Base-by-base conservation (phyloP, 345 rosid species). In the Gossypium bickii region DNA sequence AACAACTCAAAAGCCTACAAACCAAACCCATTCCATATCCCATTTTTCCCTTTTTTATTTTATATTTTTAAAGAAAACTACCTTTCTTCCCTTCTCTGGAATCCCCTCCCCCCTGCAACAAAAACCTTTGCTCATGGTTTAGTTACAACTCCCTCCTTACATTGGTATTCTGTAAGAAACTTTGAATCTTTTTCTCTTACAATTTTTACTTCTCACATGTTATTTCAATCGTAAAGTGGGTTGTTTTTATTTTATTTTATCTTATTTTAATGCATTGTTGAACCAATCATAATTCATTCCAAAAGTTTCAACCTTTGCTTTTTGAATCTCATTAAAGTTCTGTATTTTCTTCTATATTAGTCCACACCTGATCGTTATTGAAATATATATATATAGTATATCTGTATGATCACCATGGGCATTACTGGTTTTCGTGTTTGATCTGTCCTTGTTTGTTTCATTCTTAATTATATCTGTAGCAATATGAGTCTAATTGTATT, bases 391-490 rank as follows among this genome's bases (percentile, higher is more conserved):
- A 56, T 56, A 18, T 56, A 15, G 20, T 8, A 3, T 20, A 65
- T 44, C 9, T 45, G 2, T 20, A 66, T 66, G 9, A 20, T 66
- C 53, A 66, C 70, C 45, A 1, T 45, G 18, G 18, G 22, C 53
- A 45, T 66, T 17, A 20, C 10, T 12, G 6, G 17, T 66, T 66
- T 22, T 66, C 18, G 52, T 43, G 5, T 44, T 66, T 66, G 29
- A 44, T 66, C 52, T 16, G 15, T 68, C 15, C n/a, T 27, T 51
- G 72, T 24, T 69, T 69, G 59, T 69, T 65, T 69, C 44, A 38
- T 9, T 69, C 59, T 27, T 51, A 16, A 12, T 48, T 15, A 12
- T 8, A 67, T 48, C 56, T 48, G 27, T 18, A 5, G 24, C 18
- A 45, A 22, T 22, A 7, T 6, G 25, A 64, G 15, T n/a, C 47